phyloP scores from a whole-genome alignment of 345 rosid genomes.

The Hibiscus mutabilis region DNA sequence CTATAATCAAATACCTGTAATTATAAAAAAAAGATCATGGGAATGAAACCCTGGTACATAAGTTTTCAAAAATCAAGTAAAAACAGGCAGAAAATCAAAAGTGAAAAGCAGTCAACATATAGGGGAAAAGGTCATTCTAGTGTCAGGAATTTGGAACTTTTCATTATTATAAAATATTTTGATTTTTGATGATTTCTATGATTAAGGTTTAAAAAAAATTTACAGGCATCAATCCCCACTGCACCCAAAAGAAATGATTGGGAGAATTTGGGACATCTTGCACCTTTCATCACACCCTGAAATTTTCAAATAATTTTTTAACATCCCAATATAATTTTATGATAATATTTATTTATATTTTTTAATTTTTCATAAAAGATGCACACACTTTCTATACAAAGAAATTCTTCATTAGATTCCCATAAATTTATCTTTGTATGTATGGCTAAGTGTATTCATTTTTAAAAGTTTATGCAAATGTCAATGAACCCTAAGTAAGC shows the following conservation, averaged over 20 bases:
- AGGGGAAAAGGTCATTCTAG: slow-evolving; percentile 21
- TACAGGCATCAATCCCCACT: slow-evolving; percentile 47
- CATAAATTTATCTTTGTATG: neutral
- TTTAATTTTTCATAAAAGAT: no score
- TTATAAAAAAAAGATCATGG: no score
- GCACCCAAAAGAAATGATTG: slow-evolving; percentile 36
- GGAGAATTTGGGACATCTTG: slow-evolving; percentile 29
- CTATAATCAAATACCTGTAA: no score
- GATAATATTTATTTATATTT: no score
- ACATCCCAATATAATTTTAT: no score
- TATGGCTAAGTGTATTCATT: neutral
- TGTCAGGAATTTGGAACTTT: slow-evolving; percentile 21
- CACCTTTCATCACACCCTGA: slow-evolving; percentile 6
- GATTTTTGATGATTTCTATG: slow-evolving; percentile 53
- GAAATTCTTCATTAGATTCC: no score
- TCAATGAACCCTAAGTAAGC: no score
- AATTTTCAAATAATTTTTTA: neutral
- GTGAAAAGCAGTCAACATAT: slow-evolving; percentile 32
- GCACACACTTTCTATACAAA: no score
- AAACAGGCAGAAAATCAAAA: slow-evolving; percentile 15
- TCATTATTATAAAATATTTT: slow-evolving; percentile 6
- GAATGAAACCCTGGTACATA: neutral
- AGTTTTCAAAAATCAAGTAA: neutral
- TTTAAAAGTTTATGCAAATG: no score
- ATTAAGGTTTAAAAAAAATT: slow-evolving; percentile 33